These are phyloP conservation scores for Meyerozyma sp. DNA, from an alignment of 1,139 yeast species.

Conservation along the genomic window DNA sequence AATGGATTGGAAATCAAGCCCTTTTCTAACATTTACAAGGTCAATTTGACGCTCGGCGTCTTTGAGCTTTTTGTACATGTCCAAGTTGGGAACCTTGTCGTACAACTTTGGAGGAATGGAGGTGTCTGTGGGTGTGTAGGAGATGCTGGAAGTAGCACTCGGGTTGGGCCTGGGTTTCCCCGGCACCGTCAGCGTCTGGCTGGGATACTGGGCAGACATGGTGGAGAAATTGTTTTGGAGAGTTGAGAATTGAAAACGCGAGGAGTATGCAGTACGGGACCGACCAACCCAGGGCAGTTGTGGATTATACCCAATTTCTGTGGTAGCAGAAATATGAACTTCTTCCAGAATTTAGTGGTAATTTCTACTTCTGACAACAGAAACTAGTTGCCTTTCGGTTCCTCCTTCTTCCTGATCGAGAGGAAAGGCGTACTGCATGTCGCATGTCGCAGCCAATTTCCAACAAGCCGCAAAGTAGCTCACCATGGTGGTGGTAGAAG, in stretches of 20 bases:
- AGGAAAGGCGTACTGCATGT: neutral
- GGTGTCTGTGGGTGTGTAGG: slow-evolving; percentile 67
- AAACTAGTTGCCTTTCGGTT: no score
- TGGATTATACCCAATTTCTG: neutral
- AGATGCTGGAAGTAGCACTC: slow-evolving; percentile 36
- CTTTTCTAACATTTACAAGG: slow-evolving; percentile 73
- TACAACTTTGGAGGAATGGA: slow-evolving; percentile 58
- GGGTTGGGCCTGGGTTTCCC: slow-evolving; percentile 28
- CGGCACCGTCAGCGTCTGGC: slow-evolving; percentile 8
- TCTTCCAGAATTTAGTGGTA: no score
- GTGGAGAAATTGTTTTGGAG: slow-evolving; percentile 2
- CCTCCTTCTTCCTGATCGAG: neutral
- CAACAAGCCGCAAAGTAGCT: neutral
- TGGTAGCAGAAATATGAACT: no score
- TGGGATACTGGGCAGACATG: slow-evolving; percentile 2
- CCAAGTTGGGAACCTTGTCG: slow-evolving; percentile 67
- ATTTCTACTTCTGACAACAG: no score
- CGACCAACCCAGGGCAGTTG: neutral
- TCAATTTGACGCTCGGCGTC: slow-evolving; percentile 81
- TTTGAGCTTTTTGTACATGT: slow-evolving; percentile 59
- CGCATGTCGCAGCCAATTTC: slow-evolving; percentile 1
- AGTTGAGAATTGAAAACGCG: neutral
- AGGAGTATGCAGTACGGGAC: neutral
- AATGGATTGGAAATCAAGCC: slow-evolving; percentile 79
- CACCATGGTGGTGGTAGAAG: slow-evolving; percentile 1